Base-by-base conservation (phyloP, 257 asterid genomes). In the Osmanthus fragrans region DNA sequence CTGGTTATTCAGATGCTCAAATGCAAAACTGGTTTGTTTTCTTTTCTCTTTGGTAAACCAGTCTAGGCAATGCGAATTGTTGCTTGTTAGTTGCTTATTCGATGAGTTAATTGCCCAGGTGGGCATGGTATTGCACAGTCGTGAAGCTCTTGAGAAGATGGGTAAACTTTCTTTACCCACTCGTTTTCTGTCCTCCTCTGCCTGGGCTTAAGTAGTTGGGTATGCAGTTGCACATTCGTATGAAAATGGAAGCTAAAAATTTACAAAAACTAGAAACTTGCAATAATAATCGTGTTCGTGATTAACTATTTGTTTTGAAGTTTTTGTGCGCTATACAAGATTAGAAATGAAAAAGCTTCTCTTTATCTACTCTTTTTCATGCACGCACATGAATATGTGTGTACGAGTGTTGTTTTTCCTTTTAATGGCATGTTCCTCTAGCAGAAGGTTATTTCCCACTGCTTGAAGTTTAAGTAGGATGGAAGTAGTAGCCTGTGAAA, bases 131-230 rank as follows among this genome's bases (percentile, higher is more conserved):
- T 56, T n/a, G 65, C 65, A 56, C 65, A 4, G 27, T 56, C 29
- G 12, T 56, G 29, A 56, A n/a, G 65, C 65, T 56, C 27, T n/a
- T n/a, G 27, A 76, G 73, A 75, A 27, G 13, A 65, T 74, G 84
- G 87, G 87, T 82, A 83, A 84, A 79, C 77, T 60, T 80, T 80
- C 80, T 86, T 87, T 75, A 72, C 78, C 89, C 73, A 81, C 80
- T 81, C 63, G 67, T 77, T 82, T 47, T 80, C 67, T 33, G 23
- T 65, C 73, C 40, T 79, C 18, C 25, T 67, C 70, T 63, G 16
- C 72, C 19, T 5, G 70, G 36, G 30, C 51, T 73, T 32, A 42
- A 54, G 51, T 82, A 69, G 64, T 27, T 60, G 70, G 58, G 29
- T 64, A 64, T 78, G 83, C 79, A 71, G 77, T 51, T 65, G 65